phyloP scores from a whole-genome alignment of 2,329 filamentous ascomycete genomes.

The Fusarium protoensiforme region DNA sequence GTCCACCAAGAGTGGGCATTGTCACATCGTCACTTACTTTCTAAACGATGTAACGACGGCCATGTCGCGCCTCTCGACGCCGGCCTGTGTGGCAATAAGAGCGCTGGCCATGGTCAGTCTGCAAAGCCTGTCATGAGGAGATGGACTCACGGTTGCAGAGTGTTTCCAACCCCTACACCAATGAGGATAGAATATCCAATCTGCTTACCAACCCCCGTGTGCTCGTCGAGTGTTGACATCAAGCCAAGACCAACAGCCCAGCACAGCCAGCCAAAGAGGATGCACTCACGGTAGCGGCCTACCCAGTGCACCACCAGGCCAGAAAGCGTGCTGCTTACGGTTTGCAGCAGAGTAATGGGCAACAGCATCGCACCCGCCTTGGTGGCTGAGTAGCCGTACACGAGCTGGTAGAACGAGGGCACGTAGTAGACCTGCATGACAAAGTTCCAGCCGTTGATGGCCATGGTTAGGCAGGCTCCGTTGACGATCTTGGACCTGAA shows the following conservation, averaged over 20 bases:
- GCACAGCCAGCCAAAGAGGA: constrained; percentile 63
- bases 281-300: constrained; percentile 64
- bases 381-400: constrained; percentile 56
- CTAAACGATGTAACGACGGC: constrained; percentile 57
- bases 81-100: constrained; percentile 65
- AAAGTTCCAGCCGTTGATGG: constrained; percentile 70
- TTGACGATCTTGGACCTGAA: constrained; percentile 65
- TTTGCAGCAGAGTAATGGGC: constrained; percentile 57
- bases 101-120: constrained; percentile 42
- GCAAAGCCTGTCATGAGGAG: background rate
- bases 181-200: constrained; percentile 65
- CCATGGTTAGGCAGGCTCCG: constrained; percentile 66
- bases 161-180: constrained; percentile 63
- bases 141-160: constrained; percentile 57
- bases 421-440: constrained; percentile 65
- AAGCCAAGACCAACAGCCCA: constrained; percentile 65
- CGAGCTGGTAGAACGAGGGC: constrained; percentile 59
- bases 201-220: constrained; percentile 61
- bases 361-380: constrained; percentile 56
- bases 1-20: fast-evolving
- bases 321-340: constrained; percentile 59
- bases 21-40: constrained; percentile 46
- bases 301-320: constrained; percentile 64
- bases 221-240: constrained; percentile 62
- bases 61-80: constrained; percentile 62